Percentiles rank a stretch among this genome's conserved stretches.
These are phyloP conservation scores for Priceomyces haplophilus DNA, from an alignment of 805 yeast genomes.

Conservation along the genomic window DNA sequence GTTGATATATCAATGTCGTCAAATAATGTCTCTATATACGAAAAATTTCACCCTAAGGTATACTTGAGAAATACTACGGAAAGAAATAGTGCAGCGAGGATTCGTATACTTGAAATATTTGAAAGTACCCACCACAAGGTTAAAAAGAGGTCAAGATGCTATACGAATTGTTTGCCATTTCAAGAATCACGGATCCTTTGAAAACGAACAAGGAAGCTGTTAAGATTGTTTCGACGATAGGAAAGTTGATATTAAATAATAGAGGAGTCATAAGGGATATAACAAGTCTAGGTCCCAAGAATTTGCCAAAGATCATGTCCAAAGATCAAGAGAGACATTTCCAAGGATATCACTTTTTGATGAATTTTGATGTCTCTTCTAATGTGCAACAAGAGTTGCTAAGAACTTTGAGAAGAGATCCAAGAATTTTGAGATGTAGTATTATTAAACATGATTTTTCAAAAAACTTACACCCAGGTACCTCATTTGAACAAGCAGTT, in stretches of 20 bases:
- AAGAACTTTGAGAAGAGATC: constrained; percentile 79
- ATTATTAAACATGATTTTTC: constrained; percentile 61
- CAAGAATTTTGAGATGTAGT: constrained; percentile 81
- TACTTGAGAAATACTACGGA: no score
- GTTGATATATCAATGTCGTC: neutral
- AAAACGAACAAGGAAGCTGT: constrained; percentile 39
- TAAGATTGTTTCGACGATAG: constrained; percentile 60
- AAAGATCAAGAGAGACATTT: constrained; percentile 88
- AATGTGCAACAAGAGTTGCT: constrained; percentile 83
- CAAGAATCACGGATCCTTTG: constrained; percentile 68
- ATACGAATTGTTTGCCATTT: constrained; percentile 86
- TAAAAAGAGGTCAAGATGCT: constrained; percentile 64
- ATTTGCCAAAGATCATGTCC: constrained; percentile 75
- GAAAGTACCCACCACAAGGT: no score
- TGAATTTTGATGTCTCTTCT: constrained; percentile 83
- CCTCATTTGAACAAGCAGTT: constrained; percentile 50
- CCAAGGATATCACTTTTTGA: constrained; percentile 83
- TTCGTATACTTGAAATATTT: no score
- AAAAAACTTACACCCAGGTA: constrained; percentile 51
- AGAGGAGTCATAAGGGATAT: constrained; percentile 92
- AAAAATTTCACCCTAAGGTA: constrained; percentile 1
- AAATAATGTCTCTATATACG: neutral
- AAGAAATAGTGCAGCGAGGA: no score
- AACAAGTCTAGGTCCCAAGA: constrained; percentile 72
- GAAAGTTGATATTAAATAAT: constrained; percentile 76